Evolutionary conservation across 2,329 filamentous ascomycete genomes (phyloP).

Genomic region (Pseudogymnoascus sp.): DNA sequence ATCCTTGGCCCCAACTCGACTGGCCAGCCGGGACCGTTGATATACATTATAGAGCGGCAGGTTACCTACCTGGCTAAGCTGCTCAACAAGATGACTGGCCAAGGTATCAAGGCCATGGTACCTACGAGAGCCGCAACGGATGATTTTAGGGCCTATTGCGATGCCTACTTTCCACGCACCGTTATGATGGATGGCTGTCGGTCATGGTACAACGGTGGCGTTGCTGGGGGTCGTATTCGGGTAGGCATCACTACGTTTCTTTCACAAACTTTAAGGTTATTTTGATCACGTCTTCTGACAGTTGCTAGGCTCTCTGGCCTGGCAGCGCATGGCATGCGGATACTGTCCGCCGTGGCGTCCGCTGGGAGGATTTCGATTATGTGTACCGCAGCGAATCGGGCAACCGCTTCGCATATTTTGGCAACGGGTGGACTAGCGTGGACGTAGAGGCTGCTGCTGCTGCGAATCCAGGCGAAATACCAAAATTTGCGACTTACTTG

Average conservation of each 20-base stretch:
- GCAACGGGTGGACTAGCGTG: constrained; percentile 9
- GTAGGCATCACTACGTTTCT: constrained; percentile 28
- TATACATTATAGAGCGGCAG: constrained; percentile 61
- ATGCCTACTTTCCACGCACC: constrained; percentile 48
- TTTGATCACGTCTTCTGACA: too few species aligned
- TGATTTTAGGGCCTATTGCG: constrained; percentile 53
- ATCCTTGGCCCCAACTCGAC: constrained; percentile 12
- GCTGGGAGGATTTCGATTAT: constrained; percentile 53
- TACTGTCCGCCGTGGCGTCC: constrained; percentile 46
- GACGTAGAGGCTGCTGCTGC: too few species aligned
- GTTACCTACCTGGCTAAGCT: constrained; percentile 56
- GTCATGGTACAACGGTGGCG: constrained; percentile 64
- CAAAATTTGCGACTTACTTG: too few species aligned
- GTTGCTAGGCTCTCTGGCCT: constrained; percentile 38
- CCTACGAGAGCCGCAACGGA: constrained; percentile 45
- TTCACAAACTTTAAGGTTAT: too few species aligned
- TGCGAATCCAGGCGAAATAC: too few species aligned
- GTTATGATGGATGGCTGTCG: constrained; percentile 56
- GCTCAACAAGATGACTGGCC: constrained; percentile 46
- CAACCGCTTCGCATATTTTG: constrained; percentile 38
- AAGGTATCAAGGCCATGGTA: constrained; percentile 41
- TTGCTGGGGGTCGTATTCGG: constrained; percentile 55
- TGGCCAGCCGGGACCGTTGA: constrained; percentile 41
- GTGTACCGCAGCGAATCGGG: background rate
- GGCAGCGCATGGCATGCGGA: constrained; percentile 57